Base-by-base conservation (phyloP, 176 grass and related monocot species). In the Microstegium vimineum region DNA sequence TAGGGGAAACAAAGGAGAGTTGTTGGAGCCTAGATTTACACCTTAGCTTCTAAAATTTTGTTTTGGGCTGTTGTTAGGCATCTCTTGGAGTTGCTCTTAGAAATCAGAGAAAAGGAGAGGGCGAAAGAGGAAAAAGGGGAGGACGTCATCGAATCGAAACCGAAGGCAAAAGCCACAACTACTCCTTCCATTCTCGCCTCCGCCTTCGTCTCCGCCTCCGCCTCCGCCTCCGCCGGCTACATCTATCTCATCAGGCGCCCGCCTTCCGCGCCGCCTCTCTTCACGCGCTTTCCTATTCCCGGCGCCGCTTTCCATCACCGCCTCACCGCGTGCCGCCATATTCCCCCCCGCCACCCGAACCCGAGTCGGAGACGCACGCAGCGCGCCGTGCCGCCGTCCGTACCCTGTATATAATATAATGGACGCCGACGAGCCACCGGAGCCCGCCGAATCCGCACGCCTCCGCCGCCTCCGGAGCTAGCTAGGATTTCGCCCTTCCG, bases 371-470 rank as follows among this genome's bases (percentile, higher is more conserved):
- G 4, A 47, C 27, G 28, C 18, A 3, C 56, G 30, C 28, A 6
- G 62, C 64, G 13, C 8, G 60, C 60, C 60, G 11, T 8, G 25
- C 60, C 25, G 60, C 26, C 25, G 60, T 62, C 25, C 63, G 22
- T 4, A 34, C 78, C 62, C 46, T 6, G 15, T 23, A 5, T 32
- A 64, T 61, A 85, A 5, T 32, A 64, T 61, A 85, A 89, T 90
- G 88, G 88, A 86, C 74, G 79, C 12, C 74, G 79, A 86, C 84
- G 84, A 90, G 47, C 80, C 80, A 30, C 88, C 84, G 54, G 83
- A 89, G 78, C 36, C 37, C 43, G 5, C 54, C 9, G 22, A 11
- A 59, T 10, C 54, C 54, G 54, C 0, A 28, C 25, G 12, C 69
- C 33, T 27, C 14, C 7, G 0, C 83, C 23, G 23, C 33, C 37